A percentile compares a stretch with the other conserved stretches of the same genome.
Conservation (phyloP, 106 monocot species). For the Allium fistulosum region DNA sequence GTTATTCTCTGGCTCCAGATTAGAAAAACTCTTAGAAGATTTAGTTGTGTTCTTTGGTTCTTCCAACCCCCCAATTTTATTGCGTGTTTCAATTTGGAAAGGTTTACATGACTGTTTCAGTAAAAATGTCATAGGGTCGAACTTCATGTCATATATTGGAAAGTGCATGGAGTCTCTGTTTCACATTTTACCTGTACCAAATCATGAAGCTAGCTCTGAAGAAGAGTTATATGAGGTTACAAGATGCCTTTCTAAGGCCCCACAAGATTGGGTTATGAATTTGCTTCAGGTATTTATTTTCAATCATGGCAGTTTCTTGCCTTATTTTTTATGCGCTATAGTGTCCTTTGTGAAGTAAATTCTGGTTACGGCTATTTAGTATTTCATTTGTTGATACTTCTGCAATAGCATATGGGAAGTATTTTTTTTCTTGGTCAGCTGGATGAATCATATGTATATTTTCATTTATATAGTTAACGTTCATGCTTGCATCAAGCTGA, state of each 20-base stretch:
- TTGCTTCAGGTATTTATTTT: constrained; percentile 44
- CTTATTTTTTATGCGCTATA: too few relatives aligned
- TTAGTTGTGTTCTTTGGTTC: constrained; percentile 54
- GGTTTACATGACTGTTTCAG: constrained; percentile 46
- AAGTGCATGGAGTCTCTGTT: constrained; percentile 64
- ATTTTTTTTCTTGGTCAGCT: too few relatives aligned
- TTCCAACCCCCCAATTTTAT: constrained; percentile 27
- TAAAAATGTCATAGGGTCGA: constrained; percentile 24
- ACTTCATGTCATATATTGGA: constrained; percentile 20
- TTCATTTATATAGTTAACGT: too few relatives aligned
- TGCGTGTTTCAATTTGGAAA: constrained; percentile 81
- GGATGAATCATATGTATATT: too few relatives aligned
- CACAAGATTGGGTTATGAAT: constrained; percentile 49
- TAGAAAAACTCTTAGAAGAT: constrained; percentile 54
- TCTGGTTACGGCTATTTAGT: too few relatives aligned
- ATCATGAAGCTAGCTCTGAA: constrained; percentile 7
- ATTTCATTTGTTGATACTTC: neutral
- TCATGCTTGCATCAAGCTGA: too few relatives aligned
- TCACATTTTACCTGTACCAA: constrained; percentile 36
- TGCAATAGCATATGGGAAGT: neutral
- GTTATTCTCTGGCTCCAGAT: constrained; percentile 56
- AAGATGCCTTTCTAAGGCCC: constrained; percentile 49
- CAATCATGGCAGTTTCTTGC: too few relatives aligned
- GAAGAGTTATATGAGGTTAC: constrained; percentile 62
- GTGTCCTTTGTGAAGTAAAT: too few relatives aligned